Conservation (phyloP, 169 alveolate genomes). For the Plasmodium berghei region DNA sequence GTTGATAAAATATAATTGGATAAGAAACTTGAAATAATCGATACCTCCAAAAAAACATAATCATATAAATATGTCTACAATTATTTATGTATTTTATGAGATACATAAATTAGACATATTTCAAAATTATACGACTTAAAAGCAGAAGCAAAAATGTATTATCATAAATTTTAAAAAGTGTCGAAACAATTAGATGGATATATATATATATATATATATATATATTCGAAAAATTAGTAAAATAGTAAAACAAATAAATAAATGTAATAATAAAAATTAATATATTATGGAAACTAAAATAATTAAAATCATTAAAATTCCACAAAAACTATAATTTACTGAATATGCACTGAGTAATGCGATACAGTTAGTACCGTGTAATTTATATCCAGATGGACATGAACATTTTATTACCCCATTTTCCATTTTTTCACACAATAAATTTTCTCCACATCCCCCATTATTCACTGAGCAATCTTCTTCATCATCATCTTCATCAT, state of each 20-base stretch:
- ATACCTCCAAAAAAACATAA: no score
- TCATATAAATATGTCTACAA: no score
- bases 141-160: not conserved
- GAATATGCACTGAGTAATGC: constrained; percentile 19
- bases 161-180: no score
- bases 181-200: no score
- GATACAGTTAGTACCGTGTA: constrained; percentile 27
- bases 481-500: constrained; percentile 18
- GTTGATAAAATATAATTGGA: constrained; percentile 7
- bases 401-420: constrained; percentile 18
- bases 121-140: no score
- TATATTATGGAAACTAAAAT: constrained; percentile 12
- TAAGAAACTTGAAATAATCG: no score
- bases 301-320: constrained; percentile 8
- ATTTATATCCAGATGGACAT: constrained; percentile 55
- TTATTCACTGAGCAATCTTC: constrained; percentile 13
- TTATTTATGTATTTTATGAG: no score
- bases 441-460: constrained; percentile 67
- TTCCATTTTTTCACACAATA: constrained; percentile 49
- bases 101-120: no score
- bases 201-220: no score
- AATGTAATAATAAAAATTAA: constrained; percentile 9
- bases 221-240: not conserved
- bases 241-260: not conserved
- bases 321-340: constrained; percentile 20